Conservation (phyloP, 495 filamentous ascomycete species). For the Cudoniella acicularis region DNA sequence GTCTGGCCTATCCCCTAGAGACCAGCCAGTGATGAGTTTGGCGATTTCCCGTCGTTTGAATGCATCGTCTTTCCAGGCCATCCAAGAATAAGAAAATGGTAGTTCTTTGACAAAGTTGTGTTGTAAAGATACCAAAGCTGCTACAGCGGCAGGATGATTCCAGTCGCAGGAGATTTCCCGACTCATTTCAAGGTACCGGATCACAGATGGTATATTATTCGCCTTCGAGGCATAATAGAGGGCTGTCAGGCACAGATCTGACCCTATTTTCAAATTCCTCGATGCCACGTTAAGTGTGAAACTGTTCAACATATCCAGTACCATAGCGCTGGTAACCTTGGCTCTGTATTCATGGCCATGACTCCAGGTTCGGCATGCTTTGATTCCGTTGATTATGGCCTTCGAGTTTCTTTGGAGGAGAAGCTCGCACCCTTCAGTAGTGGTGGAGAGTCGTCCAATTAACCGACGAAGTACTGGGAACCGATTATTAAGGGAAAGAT, state of each 20-base stretch:
- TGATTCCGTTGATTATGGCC: neutral
- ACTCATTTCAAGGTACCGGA: conserved; percentile 7
- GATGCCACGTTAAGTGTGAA: conserved; percentile 13
- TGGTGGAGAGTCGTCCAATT: conserved; percentile 16
- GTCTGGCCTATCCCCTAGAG: neutral
- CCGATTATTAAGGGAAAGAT: neutral
- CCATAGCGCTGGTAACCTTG: neutral
- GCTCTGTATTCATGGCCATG: neutral
- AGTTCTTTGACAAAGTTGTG: neutral
- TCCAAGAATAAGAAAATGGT: neutral
- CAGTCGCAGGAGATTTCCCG: neutral
- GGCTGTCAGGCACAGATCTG: conserved; percentile 6
- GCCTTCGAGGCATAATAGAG: conserved; percentile 16
- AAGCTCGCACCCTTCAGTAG: conserved; percentile 16
- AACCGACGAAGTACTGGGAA: neutral
- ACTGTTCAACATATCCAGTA: conserved; percentile 18
- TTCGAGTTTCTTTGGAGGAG: neutral
- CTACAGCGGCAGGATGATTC: neutral
- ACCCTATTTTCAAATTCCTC: conserved; percentile 7
- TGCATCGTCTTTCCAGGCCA: neutral
- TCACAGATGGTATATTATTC: neutral
- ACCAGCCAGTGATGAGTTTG: conserved; percentile 7
- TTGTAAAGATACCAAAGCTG: neutral
- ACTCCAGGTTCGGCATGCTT: neutral
- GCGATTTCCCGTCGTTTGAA: neutral